Conservation (phyloP, 2,329 filamentous ascomycete genomes). For the Trichoderma hamatum region DNA sequence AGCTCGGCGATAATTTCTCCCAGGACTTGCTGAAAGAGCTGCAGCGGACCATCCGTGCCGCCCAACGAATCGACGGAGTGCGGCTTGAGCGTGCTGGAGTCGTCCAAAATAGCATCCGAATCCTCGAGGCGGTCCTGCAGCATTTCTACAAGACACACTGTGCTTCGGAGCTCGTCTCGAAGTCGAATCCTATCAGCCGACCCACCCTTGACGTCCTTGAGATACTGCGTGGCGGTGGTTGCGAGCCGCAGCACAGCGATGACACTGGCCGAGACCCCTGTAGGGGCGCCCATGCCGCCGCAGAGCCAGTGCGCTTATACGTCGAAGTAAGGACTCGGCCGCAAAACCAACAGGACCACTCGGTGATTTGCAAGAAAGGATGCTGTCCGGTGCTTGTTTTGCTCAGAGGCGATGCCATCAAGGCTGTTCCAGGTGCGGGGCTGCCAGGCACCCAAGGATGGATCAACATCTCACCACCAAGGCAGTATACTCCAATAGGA, state of each 20-base stretch:
- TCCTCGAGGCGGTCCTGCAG: conserved; percentile 25
- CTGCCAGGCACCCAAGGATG: background rate
- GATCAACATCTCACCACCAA: background rate
- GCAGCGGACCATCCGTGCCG: background rate
- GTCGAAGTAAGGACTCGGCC: background rate
- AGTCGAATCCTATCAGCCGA: conserved; percentile 20
- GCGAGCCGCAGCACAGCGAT: conserved; percentile 16
- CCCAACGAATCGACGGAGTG: background rate
- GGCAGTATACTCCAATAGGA: background rate
- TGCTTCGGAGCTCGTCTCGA: conserved; percentile 23
- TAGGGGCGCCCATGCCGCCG: conserved; percentile 1
- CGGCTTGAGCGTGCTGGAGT: background rate
- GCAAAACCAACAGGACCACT: background rate
- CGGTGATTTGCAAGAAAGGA: background rate
- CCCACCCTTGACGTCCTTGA: conserved; percentile 22
- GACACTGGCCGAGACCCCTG: background rate
- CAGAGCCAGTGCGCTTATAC: background rate
- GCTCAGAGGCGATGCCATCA: background rate
- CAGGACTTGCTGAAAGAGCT: background rate
- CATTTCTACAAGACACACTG: conserved; percentile 23
- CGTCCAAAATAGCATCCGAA: background rate
- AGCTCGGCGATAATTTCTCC: background rate
- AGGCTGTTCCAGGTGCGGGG: background rate
- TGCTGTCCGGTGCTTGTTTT: background rate
- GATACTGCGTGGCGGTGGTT: background rate